These are phyloP conservation scores for Parmales sp. DNA, from an alignment of 108 stramenopile species.

Conservation along the genomic window DNA sequence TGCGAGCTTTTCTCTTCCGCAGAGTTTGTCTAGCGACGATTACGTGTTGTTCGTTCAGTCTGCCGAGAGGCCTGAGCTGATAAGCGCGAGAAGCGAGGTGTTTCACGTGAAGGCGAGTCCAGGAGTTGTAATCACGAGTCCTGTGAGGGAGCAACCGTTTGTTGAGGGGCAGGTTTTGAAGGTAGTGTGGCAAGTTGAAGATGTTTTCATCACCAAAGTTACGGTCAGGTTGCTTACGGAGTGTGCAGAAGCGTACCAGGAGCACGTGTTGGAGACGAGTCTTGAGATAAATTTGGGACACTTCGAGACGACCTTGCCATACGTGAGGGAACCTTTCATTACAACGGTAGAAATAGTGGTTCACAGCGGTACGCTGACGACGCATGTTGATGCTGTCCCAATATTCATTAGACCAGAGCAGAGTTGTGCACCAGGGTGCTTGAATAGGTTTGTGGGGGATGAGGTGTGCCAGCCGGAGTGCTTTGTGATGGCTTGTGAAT, in stretches of 20 bases:
- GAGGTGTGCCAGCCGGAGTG: not conserved
- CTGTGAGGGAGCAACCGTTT: too few species aligned
- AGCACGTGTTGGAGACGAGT: not conserved
- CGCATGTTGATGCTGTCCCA: not conserved
- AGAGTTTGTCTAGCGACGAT: too few species aligned
- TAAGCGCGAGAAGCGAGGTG: too few species aligned
- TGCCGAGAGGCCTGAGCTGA: too few species aligned
- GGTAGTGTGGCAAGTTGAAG: too few species aligned
- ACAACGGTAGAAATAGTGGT: not conserved
- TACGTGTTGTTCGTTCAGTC: too few species aligned
- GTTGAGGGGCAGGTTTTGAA: too few species aligned
- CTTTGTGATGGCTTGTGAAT: not conserved
- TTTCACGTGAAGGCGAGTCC: too few species aligned
- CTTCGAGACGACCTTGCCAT: not conserved
- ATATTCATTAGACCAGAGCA: not conserved
- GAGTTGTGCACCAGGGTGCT: not conserved
- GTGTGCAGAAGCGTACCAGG: not conserved
- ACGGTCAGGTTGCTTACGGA: not conserved
- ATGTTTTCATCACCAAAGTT: too few species aligned
- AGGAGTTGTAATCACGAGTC: too few species aligned
- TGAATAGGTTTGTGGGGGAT: not conserved
- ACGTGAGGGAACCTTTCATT: not conserved
- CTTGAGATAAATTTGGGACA: not conserved
- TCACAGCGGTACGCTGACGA: not conserved
- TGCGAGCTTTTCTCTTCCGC: too few species aligned